phyloP scores from a whole-genome alignment of 139 green algal species.

The Zygnema cylindricum region DNA sequence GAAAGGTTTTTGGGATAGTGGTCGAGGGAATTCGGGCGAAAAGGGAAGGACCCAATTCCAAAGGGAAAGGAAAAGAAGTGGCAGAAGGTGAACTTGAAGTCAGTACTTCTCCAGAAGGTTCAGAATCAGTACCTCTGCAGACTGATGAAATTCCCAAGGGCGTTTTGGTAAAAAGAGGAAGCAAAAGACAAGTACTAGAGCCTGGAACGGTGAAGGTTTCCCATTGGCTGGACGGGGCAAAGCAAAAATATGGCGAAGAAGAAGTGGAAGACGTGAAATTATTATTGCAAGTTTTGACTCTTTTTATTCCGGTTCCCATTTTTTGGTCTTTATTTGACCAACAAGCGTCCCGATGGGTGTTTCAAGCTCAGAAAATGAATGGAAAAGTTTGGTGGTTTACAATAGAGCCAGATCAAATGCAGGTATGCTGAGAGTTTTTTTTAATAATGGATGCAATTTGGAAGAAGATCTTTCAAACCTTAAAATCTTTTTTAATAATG shows the following conservation, averaged over 20 bases:
- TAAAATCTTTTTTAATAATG: too few relatives aligned
- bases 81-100: conserved; percentile 4
- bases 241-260: conserved; percentile 38
- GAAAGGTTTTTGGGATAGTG: conserved; percentile 25
- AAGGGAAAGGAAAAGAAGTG: neutral
- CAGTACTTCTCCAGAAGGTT: neutral
- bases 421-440: conserved; percentile 18
- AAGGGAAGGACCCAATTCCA: neutral
- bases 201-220: neutral
- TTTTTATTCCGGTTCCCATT: conserved; percentile 61
- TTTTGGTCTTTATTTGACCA: conserved; percentile 67
- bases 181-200: neutral
- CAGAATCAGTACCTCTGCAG: neutral
- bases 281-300: conserved; percentile 57
- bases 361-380: conserved; percentile 59
- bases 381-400: conserved; percentile 33
- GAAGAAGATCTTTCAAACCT: neutral
- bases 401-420: conserved; percentile 63
- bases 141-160: neutral
- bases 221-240: conserved; percentile 58
- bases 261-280: conserved; percentile 64
- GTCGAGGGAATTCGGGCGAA: neutral
- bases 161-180: neutral
- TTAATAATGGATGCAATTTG: too few relatives aligned
- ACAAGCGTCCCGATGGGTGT: conserved; percentile 60